These are phyloP conservation scores for Colletotrichum sidae DNA, from an alignment of 2,329 filamentous ascomycete genomes.

Conservation along the genomic window DNA sequence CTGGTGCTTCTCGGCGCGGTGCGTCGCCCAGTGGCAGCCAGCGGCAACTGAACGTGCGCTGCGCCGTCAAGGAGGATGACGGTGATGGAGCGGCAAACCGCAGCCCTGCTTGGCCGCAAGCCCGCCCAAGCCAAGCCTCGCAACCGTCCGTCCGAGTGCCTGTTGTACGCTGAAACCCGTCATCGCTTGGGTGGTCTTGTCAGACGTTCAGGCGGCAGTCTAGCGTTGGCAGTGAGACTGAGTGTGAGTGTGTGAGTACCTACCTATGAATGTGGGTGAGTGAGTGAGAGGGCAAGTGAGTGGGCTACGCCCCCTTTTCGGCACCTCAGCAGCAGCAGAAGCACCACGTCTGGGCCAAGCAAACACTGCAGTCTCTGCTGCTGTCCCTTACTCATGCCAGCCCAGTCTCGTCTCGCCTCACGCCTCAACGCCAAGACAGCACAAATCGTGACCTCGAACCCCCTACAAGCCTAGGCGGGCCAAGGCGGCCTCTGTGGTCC, in stretches of 20 bases:
- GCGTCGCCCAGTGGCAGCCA: background rate
- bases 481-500: constrained; percentile 31
- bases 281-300: background rate
- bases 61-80: no score
- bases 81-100: background rate
- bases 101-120: constrained; percentile 9
- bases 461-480: constrained; percentile 17
- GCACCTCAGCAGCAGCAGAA: background rate
- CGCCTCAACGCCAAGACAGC: constrained; percentile 16
- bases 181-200: background rate
- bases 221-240: constrained; percentile 3
- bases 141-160: background rate
- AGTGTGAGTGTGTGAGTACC: no score
- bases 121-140: background rate
- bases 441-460: constrained; percentile 11
- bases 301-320: background rate
- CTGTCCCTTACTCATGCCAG: background rate
- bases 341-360: background rate
- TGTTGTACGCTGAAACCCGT: background rate
- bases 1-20: constrained; percentile 5
- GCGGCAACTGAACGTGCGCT: no score
- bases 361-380: background rate
- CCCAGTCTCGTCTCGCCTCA: background rate
- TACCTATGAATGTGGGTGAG: background rate
- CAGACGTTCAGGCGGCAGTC: background rate